A percentile compares a stretch with the other conserved stretches of the same genome.
Evolutionary conservation across 176 grass and related monocot species (phyloP).

Genomic region (Chrysopogon serrulatus): DNA sequence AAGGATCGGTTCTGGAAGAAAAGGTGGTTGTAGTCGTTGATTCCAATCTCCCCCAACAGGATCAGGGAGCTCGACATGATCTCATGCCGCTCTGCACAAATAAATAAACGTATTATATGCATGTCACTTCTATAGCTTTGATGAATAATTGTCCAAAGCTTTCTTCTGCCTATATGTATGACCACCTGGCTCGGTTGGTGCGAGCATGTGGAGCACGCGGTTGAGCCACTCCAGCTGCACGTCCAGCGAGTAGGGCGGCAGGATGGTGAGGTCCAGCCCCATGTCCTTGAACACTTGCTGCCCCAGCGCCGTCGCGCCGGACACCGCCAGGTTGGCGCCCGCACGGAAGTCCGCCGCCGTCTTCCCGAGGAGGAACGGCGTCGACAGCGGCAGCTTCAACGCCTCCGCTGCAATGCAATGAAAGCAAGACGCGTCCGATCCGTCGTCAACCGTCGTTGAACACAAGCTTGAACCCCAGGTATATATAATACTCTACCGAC

Average conservation of each 20-base stretch:
- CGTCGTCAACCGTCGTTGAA: too few relatives aligned
- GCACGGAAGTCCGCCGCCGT: constrained; percentile 27
- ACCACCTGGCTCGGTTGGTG: constrained; percentile 6
- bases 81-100: not conserved
- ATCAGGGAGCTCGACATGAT: constrained; percentile 20
- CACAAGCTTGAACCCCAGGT: too few relatives aligned
- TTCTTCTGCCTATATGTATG: too few relatives aligned
- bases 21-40: constrained; percentile 56
- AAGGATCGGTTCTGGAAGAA: constrained; percentile 39
- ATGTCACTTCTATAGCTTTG: not conserved
- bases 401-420: constrained; percentile 26
- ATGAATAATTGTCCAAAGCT: not conserved
- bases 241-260: constrained; percentile 44
- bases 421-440: not conserved
- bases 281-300: constrained; percentile 35
- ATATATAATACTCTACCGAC: not conserved
- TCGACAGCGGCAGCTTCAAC: constrained; percentile 26
- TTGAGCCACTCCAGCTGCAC: constrained; percentile 56
- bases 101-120: too few relatives aligned
- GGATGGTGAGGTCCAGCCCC: constrained; percentile 32
- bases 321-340: constrained; percentile 50
- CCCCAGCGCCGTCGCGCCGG: constrained; percentile 44
- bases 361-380: constrained; percentile 44
- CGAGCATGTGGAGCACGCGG: constrained; percentile 28
- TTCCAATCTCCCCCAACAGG: constrained; percentile 45